These are phyloP conservation scores for Cryphonectria radicalis DNA, from an alignment of 2,329 filamentous ascomycete species.

Conservation along the genomic window DNA sequence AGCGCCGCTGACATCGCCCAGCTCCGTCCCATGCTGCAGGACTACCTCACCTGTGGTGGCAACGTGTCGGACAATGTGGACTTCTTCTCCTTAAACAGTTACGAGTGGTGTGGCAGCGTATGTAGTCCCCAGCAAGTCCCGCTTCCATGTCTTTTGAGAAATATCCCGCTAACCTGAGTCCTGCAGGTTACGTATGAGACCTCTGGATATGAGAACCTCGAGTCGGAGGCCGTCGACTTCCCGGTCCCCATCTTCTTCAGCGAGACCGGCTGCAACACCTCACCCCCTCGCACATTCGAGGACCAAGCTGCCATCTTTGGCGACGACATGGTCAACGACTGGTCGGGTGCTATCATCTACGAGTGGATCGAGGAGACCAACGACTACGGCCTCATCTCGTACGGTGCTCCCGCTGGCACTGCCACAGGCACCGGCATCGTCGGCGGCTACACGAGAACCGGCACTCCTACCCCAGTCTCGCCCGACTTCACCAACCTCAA, in stretches of 20 bases:
- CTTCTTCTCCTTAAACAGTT: constrained; percentile 85
- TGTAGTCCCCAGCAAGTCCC: not conserved
- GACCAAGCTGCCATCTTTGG: constrained; percentile 82
- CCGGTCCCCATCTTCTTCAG: constrained; percentile 89
- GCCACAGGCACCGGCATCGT: constrained; percentile 58
- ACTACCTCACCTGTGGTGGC: constrained; percentile 78
- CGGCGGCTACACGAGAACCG: constrained; percentile 71
- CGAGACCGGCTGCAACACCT: constrained; percentile 81
- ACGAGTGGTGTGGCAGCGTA: constrained; percentile 74
- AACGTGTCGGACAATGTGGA: constrained; percentile 73
- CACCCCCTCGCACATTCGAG: constrained; percentile 63
- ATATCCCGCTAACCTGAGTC: not conserved
- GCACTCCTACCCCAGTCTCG: constrained; percentile 71
- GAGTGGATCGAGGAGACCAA: constrained; percentile 90
- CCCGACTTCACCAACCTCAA: constrained; percentile 82
- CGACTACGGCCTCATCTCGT: constrained; percentile 79
- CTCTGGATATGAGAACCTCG: constrained; percentile 72
- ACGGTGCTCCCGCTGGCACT: constrained; percentile 63
- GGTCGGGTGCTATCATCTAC: constrained; percentile 82
- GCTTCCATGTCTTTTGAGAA: not conserved
- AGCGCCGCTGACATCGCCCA: constrained; percentile 83
- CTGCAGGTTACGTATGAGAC: constrained; percentile 51
- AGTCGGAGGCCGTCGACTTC: constrained; percentile 69
- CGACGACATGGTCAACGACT: constrained; percentile 68
- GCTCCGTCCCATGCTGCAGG: constrained; percentile 63